These are phyloP conservation scores for Graphium sp. DNA, from an alignment of 2,329 filamentous ascomycete species.

Conservation along the genomic window DNA sequence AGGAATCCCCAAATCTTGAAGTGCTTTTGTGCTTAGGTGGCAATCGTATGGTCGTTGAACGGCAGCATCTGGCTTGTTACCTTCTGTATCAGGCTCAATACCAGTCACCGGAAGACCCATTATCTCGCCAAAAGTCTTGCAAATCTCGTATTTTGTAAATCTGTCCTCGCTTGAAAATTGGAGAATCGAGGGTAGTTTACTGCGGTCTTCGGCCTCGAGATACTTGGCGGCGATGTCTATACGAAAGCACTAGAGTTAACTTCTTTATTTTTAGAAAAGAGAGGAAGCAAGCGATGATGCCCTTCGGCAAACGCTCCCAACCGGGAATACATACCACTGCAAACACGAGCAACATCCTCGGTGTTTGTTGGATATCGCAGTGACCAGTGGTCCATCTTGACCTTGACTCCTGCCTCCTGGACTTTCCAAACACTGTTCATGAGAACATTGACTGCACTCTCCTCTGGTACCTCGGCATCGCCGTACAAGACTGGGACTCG, in stretches of 20 bases:
- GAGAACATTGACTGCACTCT: constrained; percentile 72
- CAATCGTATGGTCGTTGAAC: constrained; percentile 78
- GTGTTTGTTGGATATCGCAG: constrained; percentile 78
- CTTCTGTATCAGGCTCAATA: constrained; percentile 53
- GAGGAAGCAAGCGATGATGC: constrained; percentile 3
- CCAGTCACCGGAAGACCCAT: constrained; percentile 55
- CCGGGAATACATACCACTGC: constrained; percentile 32
- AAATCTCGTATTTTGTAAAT: constrained; percentile 85
- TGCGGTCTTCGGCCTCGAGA: constrained; percentile 27
- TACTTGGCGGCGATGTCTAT: constrained; percentile 58
- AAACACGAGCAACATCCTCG: constrained; percentile 68
- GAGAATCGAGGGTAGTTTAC: constrained; percentile 48
- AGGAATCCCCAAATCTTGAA: constrained; percentile 60
- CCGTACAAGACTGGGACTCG: constrained; percentile 79
- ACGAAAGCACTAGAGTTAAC: not conserved
- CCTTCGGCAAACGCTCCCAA: not conserved
- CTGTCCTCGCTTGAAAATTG: constrained; percentile 79
- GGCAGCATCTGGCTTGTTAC: constrained; percentile 52
- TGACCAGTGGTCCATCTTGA: constrained; percentile 78
- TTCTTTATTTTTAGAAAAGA: constrained; percentile 4
- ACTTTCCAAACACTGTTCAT: constrained; percentile 62
- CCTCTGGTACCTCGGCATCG: constrained; percentile 47
- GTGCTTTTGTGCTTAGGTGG: constrained; percentile 60
- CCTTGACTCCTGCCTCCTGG: constrained; percentile 41
- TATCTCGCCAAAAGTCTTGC: constrained; percentile 59